Percentiles rank a stretch among this genome's conserved stretches.
phyloP scores from a whole-genome alignment of 177 flowering plant genomes.

The Telopea speciosissima region DNA sequence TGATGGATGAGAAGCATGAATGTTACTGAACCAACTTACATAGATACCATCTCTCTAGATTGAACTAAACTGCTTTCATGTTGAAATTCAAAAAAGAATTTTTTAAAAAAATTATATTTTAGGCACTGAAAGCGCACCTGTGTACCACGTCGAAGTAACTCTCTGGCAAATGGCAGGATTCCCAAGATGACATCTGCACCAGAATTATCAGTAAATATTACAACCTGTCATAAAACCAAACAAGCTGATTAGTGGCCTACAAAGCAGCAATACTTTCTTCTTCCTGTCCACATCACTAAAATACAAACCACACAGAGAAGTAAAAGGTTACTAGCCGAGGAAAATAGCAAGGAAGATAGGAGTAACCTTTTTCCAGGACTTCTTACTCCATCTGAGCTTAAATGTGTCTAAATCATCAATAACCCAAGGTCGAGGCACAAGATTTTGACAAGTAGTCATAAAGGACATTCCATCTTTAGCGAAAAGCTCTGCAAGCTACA shows the following conservation, averaged over 20 bases:
- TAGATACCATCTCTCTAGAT: neutral
- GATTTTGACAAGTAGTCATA: conserved; percentile 82
- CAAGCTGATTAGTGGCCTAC: conserved; percentile 10
- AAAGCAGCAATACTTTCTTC: neutral
- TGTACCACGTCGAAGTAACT: conserved; percentile 73
- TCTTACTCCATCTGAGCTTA: conserved; percentile 65
- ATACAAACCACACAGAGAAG: neutral
- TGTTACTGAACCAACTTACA: neutral
- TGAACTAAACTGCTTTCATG: neutral
- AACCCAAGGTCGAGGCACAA: conserved; percentile 95
- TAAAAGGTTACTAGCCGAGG: conserved; percentile 33
- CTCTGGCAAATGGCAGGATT: conserved; percentile 90
- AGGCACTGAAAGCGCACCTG: conserved; percentile 48
- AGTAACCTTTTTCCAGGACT: conserved; percentile 83
- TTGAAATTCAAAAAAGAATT: neutral
- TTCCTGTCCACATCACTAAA: too few relatives aligned
- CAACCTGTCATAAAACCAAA: conserved; percentile 49
- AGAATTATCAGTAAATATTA: conserved; percentile 93
- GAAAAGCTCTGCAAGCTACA: conserved; percentile 98
- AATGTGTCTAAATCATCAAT: conserved; percentile 87
- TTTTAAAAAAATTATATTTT: neutral
- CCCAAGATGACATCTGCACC: conserved; percentile 98
- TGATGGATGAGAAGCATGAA: neutral
- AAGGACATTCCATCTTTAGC: conserved; percentile 97
- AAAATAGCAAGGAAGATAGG: neutral